Base-by-base conservation (phyloP, 805 yeast species). In the Sugiyamaella floridensis region DNA sequence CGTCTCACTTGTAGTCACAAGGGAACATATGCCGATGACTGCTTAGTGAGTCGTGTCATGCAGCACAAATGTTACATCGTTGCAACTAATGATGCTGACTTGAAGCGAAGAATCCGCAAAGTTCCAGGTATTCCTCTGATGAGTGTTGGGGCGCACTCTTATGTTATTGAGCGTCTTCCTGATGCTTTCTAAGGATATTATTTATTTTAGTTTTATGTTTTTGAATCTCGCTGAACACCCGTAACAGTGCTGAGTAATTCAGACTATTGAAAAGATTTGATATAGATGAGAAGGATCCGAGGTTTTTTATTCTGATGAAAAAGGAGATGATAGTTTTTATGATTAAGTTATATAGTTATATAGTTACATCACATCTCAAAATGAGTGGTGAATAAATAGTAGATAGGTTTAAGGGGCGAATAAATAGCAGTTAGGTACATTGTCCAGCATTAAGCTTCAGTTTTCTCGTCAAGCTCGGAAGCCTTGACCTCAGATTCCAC, bases 1-100 rank as follows among this genome's bases (percentile, higher is more conserved):
- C 77, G 97, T 55, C 75, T 93, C 47, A 87, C 83, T 43, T 93
- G 99, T 65, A 76, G 92, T 10, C 99, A 93, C 65, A 86, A 85
- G 61, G 99, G 99, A 29, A 92, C 97, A 0, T 93, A 93, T 74
- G 99, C 99, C 28, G 99, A 93, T 81, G 99, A 93, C 70, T 93
- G 99, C 69, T 67, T 93, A 8, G 98, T 93, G 15, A 83, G 86
- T 67, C 77, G 99, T 61, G 96, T 93, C 6, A 78, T 92, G 68
- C 97, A 92, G 65, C 98, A 93, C 72, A 93, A 93, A 67, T 93
- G 99, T 71, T 93, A 82, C 64, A 90, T 93, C 52, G 97, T 93
- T 40, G 99, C 99, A 47, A 92, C 98, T 1, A 93, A 92, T 67
- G 99, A 93, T 82, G 97, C 96, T 12, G 98, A 92, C 62, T 74